Conservation (phyloP, 495 filamentous ascomycete genomes). For the Tuber aestivum region DNA sequence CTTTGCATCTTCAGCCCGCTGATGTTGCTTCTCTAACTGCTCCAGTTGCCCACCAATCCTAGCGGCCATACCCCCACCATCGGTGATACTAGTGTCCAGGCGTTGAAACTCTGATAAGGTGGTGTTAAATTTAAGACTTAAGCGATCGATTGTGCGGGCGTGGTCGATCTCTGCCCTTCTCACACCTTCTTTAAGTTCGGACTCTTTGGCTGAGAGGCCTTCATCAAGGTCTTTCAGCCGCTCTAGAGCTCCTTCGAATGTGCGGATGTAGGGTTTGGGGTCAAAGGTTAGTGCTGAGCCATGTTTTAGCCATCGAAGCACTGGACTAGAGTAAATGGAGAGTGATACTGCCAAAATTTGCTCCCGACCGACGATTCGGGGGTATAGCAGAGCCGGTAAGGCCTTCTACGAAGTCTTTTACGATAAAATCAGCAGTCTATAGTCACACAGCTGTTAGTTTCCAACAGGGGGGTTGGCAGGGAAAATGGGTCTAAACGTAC, state of each 20-base stretch:
- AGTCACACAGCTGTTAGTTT: constrained; percentile 9
- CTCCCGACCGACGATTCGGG: constrained; percentile 63
- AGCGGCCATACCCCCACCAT: constrained; percentile 75
- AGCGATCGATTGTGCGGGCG: constrained; percentile 73
- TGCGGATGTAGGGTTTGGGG: constrained; percentile 92
- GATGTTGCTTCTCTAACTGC: constrained; percentile 84
- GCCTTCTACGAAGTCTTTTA: constrained; percentile 91
- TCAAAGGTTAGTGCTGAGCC: constrained; percentile 60
- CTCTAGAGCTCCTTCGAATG: constrained; percentile 77
- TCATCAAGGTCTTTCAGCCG: constrained; percentile 75
- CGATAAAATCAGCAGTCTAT: constrained; percentile 79
- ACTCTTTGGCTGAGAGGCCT: constrained; percentile 77
- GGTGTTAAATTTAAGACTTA: constrained; percentile 81
- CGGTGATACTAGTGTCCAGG: constrained; percentile 63
- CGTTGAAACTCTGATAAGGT: constrained; percentile 84
- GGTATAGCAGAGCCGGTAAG: constrained; percentile 80
- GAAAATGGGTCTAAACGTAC: constrained; percentile 11
- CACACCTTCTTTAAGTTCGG: constrained; percentile 80
- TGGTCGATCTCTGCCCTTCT: constrained; percentile 91
- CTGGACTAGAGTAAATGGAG: neutral
- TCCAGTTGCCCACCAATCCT: constrained; percentile 90
- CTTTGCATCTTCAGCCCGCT: constrained; percentile 82
- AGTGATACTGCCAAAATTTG: neutral
- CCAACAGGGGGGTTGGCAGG: neutral
- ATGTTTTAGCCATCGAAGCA: neutral